These are phyloP conservation scores for Aspergillus terreus DNA, from an alignment of 2,329 filamentous ascomycete species.

Conservation along the genomic window DNA sequence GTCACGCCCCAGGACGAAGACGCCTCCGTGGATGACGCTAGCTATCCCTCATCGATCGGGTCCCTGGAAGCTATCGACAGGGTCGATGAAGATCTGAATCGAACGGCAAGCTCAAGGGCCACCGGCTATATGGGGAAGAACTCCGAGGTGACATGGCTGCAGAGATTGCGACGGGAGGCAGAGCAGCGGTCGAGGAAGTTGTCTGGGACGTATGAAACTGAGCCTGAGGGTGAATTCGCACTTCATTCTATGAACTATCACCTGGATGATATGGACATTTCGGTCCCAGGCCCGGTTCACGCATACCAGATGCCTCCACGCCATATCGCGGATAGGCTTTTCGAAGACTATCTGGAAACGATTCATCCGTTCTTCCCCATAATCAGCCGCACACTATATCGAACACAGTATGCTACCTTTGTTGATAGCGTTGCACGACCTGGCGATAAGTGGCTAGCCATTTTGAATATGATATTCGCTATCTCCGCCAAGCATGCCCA, in stretches of 20 bases:
- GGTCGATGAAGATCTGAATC: conserved; percentile 44
- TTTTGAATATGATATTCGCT: conserved; percentile 46
- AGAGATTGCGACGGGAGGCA: conserved; percentile 38
- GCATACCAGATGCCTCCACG: conserved; percentile 40
- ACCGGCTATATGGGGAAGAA: conserved; percentile 46
- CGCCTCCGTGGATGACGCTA: conserved; percentile 22
- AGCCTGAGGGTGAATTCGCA: conserved; percentile 29
- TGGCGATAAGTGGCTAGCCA: conserved; percentile 42
- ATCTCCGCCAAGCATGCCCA: conserved; percentile 43
- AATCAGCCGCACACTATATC: conserved; percentile 40
- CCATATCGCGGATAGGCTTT: conserved; percentile 38
- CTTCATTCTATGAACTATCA: conserved; percentile 39
- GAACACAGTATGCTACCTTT: conserved; percentile 38
- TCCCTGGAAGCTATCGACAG: conserved; percentile 44
- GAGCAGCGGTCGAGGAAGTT: conserved; percentile 28
- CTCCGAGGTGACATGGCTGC: conserved; percentile 46
- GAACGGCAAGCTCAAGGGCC: conserved; percentile 31
- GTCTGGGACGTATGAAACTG: conserved; percentile 25
- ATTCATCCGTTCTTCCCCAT: conserved; percentile 45
- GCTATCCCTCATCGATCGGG: conserved; percentile 34
- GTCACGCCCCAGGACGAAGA: conserved; percentile 28
- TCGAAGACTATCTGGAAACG: conserved; percentile 40
- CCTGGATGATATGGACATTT: conserved; percentile 43
- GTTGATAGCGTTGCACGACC: conserved; percentile 32
- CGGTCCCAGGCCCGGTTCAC: conserved; percentile 38